Evolutionary conservation across 805 yeast species (phyloP), one percentile per base, ranked within the genome.

Genomic region (Helenozyma rhizophorensis): DNA sequence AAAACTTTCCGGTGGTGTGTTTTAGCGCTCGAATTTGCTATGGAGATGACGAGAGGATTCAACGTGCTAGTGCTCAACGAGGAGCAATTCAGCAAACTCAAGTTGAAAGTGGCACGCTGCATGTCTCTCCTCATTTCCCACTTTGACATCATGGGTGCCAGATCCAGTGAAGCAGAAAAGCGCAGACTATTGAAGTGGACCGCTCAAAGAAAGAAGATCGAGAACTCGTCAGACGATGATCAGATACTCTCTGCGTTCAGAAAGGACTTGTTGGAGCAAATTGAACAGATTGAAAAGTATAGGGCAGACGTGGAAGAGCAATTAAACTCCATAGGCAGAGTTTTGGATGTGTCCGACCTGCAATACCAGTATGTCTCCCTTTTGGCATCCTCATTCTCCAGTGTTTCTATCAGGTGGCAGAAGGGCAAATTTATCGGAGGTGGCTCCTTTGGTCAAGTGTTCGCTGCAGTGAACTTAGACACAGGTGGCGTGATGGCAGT

Each of bases 401-500:
- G 88, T 47, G 83, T 89, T 18, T 82, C 96, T 1, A 87, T 93
- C 42, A 78, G 96, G 58, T 93, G 98, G 98, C 97, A 93, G 57
- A 95, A 90, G 62, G 95, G 96, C 28, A 77, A 80, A 41, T 86
- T 80, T 50, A 76, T 93, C 49, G 98, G 98, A 2, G 90, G 95
- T 27, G 98, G 98, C 26, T 77, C 96, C 0, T 93, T 90, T 68
- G 98, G 98, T 6, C 78, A 83, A 38, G 98, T 93, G 3, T 93
- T 75, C 58, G 88, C 93, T 0, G 95, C 97, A 0, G 80, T 86
- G 14, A 88, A 90, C 53, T 72, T 93, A 40, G 97, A 90, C 46
- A 86, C 95, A 12, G 97, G 97, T 54, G 95, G 89, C 32, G 82
- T 89, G 3, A 80, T 93, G 83, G 98, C 98, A 0, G 98, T 93